A percentile compares a stretch with the other conserved stretches of the same genome.
phyloP scores from a whole-genome alignment of 306 rosid species.

The Betula pendula region DNA sequence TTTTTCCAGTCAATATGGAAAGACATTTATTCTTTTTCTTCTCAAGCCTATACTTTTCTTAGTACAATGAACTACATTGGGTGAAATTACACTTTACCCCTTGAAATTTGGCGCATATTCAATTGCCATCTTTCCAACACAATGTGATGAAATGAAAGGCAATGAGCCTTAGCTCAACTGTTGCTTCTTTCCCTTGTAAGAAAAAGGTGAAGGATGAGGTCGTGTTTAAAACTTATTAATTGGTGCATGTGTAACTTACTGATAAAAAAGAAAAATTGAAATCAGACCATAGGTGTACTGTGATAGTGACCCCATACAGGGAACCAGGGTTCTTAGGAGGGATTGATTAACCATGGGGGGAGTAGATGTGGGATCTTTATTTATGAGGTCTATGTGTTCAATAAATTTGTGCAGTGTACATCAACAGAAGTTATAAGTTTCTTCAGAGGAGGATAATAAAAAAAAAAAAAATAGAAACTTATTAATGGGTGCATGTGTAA shows the following conservation, averaged over 20 bases:
- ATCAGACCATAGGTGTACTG: neutral
- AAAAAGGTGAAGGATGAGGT: neutral
- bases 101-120: neutral
- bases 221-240: neutral
- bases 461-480: neutral
- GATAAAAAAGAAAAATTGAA: too few species aligned
- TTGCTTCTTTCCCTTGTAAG: neutral
- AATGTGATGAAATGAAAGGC: neutral
- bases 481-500: neutral
- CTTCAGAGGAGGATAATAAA: neutral
- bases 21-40: constrained; percentile 6
- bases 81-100: neutral
- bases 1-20: neutral
- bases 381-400: neutral
- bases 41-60: neutral
- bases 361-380: neutral
- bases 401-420: neutral
- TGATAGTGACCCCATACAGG: too few species aligned
- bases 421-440: neutral
- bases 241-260: neutral
- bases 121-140: neutral
- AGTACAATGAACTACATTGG: neutral
- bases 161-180: neutral
- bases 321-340: too few species aligned
- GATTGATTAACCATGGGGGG: neutral